phyloP scores from a whole-genome alignment of 2,329 filamentous ascomycete genomes.

The Podosphaera fusca region DNA sequence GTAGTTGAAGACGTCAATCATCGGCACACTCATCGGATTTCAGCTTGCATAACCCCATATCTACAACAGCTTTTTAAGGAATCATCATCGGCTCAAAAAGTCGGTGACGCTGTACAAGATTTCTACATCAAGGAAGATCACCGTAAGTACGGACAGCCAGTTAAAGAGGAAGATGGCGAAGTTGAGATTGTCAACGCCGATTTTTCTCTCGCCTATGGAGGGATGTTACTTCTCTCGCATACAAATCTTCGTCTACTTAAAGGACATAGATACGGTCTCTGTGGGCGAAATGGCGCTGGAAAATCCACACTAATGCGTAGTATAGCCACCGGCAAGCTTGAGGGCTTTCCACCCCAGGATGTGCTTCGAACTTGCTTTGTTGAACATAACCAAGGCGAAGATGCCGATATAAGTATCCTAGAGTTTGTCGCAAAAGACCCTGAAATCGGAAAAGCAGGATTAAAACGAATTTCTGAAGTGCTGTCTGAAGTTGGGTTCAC shows the following conservation, averaged over 20 bases:
- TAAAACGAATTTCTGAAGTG: constrained; percentile 61
- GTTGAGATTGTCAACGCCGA: constrained; percentile 92
- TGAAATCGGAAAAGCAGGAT: constrained; percentile 54
- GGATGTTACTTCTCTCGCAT: constrained; percentile 89
- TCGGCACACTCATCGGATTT: constrained; percentile 53
- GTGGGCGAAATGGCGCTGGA: constrained; percentile 86
- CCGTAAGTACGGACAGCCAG: constrained; percentile 63
- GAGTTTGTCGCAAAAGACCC: constrained; percentile 84
- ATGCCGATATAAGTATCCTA: constrained; percentile 86
- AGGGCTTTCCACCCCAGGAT: constrained; percentile 85
- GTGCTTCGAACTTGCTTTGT: constrained; percentile 92
- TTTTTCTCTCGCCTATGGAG: constrained; percentile 92
- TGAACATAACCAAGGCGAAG: constrained; percentile 96
- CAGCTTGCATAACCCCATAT: constrained; percentile 48
- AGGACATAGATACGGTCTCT: constrained; percentile 91
- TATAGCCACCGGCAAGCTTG: constrained; percentile 85
- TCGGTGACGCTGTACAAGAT: constrained; percentile 52
- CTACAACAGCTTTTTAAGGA: constrained; percentile 45
- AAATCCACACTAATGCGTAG: constrained; percentile 98
- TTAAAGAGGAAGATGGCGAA: constrained; percentile 79
- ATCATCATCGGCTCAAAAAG: constrained; percentile 31
- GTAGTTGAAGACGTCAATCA: constrained; percentile 73
- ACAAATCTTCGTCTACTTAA: constrained; percentile 87
- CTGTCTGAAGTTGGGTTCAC: constrained; percentile 87
- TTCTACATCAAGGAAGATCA: constrained; percentile 67